Percentiles rank a stretch among this genome's conserved stretches.
These are phyloP conservation scores for Pneumocystis murina DNA, from an alignment of 1,139 yeast genomes.

Conservation along the genomic window DNA sequence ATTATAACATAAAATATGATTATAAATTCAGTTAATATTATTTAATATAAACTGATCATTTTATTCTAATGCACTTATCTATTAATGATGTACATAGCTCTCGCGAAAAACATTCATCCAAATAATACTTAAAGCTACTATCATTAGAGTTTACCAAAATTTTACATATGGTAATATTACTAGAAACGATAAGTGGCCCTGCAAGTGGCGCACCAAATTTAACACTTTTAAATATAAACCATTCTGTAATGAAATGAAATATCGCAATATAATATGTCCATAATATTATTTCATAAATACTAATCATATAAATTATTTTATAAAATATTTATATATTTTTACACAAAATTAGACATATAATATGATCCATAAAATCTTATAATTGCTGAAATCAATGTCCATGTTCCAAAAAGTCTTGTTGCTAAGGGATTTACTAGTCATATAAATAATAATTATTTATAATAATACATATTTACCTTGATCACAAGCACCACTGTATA, in stretches of 20 bases:
- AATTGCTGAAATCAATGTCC: constrained; percentile 81
- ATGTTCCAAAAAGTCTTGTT: constrained; percentile 93
- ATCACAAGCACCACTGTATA: constrained; percentile 52
- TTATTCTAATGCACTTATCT: not conserved
- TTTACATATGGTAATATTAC: not conserved
- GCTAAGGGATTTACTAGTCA: constrained; percentile 48
- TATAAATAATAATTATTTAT: not conserved
- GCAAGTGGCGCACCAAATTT: constrained; percentile 73
- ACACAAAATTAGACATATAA: constrained; percentile 46
- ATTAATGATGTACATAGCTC: not conserved
- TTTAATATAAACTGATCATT: not conserved
- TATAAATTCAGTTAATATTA: not conserved
- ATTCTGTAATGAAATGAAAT: constrained; percentile 72
- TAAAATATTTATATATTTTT: constrained; percentile 6
- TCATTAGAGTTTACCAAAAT: not conserved
- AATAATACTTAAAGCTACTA: not conserved
- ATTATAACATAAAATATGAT: not conserved
- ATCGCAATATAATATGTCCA: constrained; percentile 69
- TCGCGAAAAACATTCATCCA: not conserved
- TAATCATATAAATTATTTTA: not conserved
- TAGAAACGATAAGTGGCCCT: constrained; percentile 40
- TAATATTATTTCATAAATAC: constrained; percentile 59
- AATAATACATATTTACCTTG: constrained; percentile 24
- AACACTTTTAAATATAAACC: constrained; percentile 65
- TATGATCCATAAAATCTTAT: constrained; percentile 81